Percentiles rank a stretch among this genome's conserved stretches.
Conservation (phyloP, 2,329 filamentous ascomycete species). For the Dothistroma septosporum region DNA sequence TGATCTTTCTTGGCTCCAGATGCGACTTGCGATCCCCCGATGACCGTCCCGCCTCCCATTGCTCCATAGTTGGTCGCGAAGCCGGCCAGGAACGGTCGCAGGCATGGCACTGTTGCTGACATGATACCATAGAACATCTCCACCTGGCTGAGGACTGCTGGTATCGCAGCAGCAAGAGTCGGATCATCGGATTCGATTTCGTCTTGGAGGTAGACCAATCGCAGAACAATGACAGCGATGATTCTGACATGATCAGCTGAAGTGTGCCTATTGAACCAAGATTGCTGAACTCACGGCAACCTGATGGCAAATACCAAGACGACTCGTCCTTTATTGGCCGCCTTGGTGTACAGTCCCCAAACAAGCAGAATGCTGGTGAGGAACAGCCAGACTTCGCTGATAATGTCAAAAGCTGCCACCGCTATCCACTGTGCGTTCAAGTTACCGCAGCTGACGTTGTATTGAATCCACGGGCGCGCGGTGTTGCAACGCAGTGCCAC, state of each 20-base stretch:
- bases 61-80: conserved; percentile 20
- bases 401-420: conserved; percentile 39
- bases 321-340: conserved; percentile 39
- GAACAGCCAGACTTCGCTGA: conserved; percentile 40
- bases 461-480: conserved; percentile 36
- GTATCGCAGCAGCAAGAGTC: conserved; percentile 37
- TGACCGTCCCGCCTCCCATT: conserved; percentile 16
- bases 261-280: not conserved
- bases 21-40: conserved; percentile 13
- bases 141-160: conserved; percentile 39
- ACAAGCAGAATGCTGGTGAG: conserved; percentile 38
- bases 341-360: conserved; percentile 37
- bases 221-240: conserved; percentile 39
- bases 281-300: conserved; percentile 33
- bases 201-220: conserved; percentile 36
- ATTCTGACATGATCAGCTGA: conserved; percentile 31
- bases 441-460: conserved; percentile 11
- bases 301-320: conserved; percentile 42
- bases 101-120: conserved; percentile 41
- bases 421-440: conserved; percentile 36
- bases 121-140: conserved; percentile 43
- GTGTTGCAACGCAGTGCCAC: conserved; percentile 42
- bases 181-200: conserved; percentile 36
- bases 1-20: conserved; percentile 4
- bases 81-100: conserved; percentile 39